These are phyloP conservation scores for Kwoniella bestiolae DNA, from an alignment of 768 basidiomycete species.

Conservation along the genomic window DNA sequence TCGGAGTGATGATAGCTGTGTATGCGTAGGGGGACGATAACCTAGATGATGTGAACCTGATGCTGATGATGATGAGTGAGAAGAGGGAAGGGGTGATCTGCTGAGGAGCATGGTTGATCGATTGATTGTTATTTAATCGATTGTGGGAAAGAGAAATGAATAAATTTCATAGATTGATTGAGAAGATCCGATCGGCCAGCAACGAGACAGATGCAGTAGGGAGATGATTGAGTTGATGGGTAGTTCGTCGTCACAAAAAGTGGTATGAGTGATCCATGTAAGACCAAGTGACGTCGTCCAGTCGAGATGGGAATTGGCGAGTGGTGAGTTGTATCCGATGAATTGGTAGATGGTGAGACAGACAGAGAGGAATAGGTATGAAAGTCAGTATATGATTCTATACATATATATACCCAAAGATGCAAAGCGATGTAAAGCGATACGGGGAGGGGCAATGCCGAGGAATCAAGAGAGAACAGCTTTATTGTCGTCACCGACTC, in stretches of 20 bases:
- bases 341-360: not conserved
- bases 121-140: too few relatives aligned
- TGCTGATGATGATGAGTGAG: not conserved
- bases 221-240: not conserved
- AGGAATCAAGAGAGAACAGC: not conserved
- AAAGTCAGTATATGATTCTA: not conserved
- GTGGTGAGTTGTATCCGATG: not conserved
- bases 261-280: slow-evolving; percentile 1
- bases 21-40: not conserved
- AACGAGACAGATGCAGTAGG: not conserved
- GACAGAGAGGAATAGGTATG: not conserved
- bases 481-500: not conserved
- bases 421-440: not conserved
- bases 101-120: not conserved
- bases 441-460: not conserved
- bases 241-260: not conserved
- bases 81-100: slow-evolving; percentile 4
- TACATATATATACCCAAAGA: not conserved
- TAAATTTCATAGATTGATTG: not conserved
- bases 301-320: not conserved
- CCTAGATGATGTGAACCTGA: not conserved
- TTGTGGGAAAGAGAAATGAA: not conserved
- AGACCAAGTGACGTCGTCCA: slow-evolving; percentile 5
- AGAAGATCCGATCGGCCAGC: not conserved
- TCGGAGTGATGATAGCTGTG: slow-evolving; percentile 7